A percentile compares a stretch with the other conserved stretches of the same genome.
Conservation (phyloP, 148 eudicot genomes). For the Gaultheria prostrata region DNA sequence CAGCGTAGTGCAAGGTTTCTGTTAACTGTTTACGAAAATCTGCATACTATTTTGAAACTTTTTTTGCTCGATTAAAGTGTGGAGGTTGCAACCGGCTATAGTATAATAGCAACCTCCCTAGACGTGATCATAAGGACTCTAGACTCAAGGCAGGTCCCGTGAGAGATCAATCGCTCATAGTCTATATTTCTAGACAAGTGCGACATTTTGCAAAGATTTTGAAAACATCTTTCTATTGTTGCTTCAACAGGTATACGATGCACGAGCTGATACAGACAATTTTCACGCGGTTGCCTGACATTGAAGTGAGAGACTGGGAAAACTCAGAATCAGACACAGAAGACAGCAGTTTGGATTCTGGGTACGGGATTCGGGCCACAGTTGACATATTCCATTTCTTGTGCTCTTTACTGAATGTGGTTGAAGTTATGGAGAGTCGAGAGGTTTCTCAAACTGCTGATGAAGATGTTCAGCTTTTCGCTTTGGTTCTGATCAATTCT, state of each 20-base stretch:
- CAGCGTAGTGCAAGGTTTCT: conserved; percentile 51
- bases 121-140: background rate
- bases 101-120: background rate
- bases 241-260: conserved; percentile 42
- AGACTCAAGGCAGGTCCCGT: background rate
- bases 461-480: conserved; percentile 80
- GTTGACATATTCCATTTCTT: conserved; percentile 86
- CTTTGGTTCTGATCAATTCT: conserved; percentile 65
- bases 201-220: too few relatives aligned
- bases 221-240: background rate
- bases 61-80: background rate
- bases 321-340: conserved; percentile 68
- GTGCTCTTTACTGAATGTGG: conserved; percentile 84
- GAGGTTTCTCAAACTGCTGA: conserved; percentile 56
- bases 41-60: background rate
- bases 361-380: conserved; percentile 64
- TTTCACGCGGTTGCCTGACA: conserved; percentile 52
- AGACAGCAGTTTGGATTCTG: conserved; percentile 34
- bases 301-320: conserved; percentile 58
- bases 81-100: background rate
- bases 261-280: conserved; percentile 74
- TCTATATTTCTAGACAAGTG: background rate
- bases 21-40: background rate
- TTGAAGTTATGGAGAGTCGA: conserved; percentile 40
- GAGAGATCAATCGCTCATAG: background rate